These are phyloP conservation scores for Vitis rotundifolia DNA, from an alignment of 164 flowering plant species.

Conservation along the genomic window DNA sequence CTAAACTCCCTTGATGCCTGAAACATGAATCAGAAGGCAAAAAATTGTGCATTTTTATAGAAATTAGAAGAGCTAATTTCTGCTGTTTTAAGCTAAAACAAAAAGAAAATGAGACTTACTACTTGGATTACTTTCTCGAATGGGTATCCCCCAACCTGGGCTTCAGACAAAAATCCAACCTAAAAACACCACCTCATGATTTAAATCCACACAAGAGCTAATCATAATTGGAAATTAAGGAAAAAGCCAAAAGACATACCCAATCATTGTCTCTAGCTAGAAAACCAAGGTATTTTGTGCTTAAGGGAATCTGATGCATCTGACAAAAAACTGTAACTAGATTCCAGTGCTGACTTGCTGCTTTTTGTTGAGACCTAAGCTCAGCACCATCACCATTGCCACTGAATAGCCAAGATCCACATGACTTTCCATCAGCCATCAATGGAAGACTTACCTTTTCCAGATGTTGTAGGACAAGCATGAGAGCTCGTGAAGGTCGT, in stretches of 20 bases:
- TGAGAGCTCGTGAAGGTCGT: constrained; percentile 50
- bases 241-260: constrained; percentile 46
- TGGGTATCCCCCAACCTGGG: constrained; percentile 81
- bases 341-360: constrained; percentile 85
- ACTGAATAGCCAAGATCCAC: constrained; percentile 85
- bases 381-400: constrained; percentile 83
- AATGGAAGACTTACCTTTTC: constrained; percentile 85
- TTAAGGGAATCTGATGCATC: constrained; percentile 83
- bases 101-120: constrained; percentile 42
- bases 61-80: neutral
- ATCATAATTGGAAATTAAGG: constrained; percentile 2
- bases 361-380: constrained; percentile 75
- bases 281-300: constrained; percentile 83
- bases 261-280: constrained; percentile 96
- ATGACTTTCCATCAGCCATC: constrained; percentile 54
- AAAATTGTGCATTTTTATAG: constrained; percentile 7
- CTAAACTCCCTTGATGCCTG: constrained; percentile 91
- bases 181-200: constrained; percentile 18
- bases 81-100: neutral
- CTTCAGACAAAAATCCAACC: constrained; percentile 96
- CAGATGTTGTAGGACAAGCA: constrained; percentile 80
- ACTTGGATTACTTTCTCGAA: constrained; percentile 68
- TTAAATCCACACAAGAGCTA: constrained; percentile 3
- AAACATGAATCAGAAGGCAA: constrained; percentile 5
- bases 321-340: constrained; percentile 83